Evolutionary conservation across 371 early-diverging fungal genomes (phyloP).

Genomic region (Apophysomyces trapeziformis): DNA sequence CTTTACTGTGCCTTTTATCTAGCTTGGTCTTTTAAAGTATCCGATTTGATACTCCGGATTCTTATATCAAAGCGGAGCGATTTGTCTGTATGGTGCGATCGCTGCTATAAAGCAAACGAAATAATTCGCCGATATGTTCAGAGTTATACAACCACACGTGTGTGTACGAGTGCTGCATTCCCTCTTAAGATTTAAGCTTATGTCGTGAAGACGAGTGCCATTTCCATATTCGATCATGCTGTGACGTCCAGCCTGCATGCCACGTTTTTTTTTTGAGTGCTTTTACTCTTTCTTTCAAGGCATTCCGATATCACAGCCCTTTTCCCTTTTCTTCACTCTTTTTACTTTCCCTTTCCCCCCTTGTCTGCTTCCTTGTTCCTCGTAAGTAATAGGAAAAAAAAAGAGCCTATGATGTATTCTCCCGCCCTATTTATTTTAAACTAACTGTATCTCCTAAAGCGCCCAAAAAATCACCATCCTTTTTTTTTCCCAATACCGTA

Average conservation of each 20-base stretch:
- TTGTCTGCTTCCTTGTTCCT: neutral
- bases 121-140: slow-evolving; percentile 2
- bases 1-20: too few species aligned
- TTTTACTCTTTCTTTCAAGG: neutral
- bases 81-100: neutral
- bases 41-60: too few species aligned
- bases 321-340: slow-evolving; percentile 1
- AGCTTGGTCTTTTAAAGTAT: too few species aligned
- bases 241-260: slow-evolving; percentile 2
- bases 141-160: slow-evolving; percentile 7
- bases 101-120: neutral
- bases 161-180: slow-evolving; percentile 2
- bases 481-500: neutral
- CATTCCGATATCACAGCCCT: neutral
- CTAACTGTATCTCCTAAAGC: neutral
- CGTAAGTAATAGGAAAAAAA: neutral
- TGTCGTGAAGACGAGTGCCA: neutral
- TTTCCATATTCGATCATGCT: neutral
- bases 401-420: too few species aligned
- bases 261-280: slow-evolving; percentile 7
- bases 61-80: too few species aligned
- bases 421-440: neutral
- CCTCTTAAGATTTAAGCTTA: slow-evolving; percentile 7
- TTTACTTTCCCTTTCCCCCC: neutral
- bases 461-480: neutral